These are phyloP conservation scores for Leptomonas seymouri DNA, from an alignment of 208 protist species.

Conservation along the genomic window DNA sequence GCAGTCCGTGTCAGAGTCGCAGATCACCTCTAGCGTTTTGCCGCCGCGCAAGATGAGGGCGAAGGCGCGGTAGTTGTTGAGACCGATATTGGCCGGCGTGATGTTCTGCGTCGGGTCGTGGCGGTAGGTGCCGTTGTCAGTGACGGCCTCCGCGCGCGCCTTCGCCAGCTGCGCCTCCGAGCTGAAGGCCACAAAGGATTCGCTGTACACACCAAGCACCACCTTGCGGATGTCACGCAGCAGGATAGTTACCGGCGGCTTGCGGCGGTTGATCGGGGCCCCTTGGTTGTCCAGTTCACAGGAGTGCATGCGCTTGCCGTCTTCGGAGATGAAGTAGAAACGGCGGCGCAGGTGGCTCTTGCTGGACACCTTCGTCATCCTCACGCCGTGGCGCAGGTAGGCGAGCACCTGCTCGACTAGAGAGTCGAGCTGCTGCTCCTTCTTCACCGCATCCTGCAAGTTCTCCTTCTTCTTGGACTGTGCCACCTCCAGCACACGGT, in stretches of 20 bases:
- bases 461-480: slow-evolving; percentile 87
- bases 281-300: slow-evolving; percentile 88
- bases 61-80: slow-evolving; percentile 90
- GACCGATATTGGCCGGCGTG: slow-evolving; percentile 75
- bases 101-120: slow-evolving; percentile 78
- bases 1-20: slow-evolving; percentile 89
- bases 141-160: slow-evolving; percentile 66
- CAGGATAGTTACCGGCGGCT: slow-evolving; percentile 85
- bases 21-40: slow-evolving; percentile 90
- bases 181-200: slow-evolving; percentile 78
- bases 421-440: slow-evolving; percentile 81
- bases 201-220: slow-evolving; percentile 84
- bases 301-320: slow-evolving; percentile 86
- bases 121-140: slow-evolving; percentile 81
- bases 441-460: slow-evolving; percentile 78
- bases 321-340: slow-evolving; percentile 91
- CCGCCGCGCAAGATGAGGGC: slow-evolving; percentile 77
- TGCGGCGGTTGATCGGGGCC: slow-evolving; percentile 75
- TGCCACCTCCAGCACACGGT: slow-evolving; percentile 74
- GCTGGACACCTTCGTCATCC: slow-evolving; percentile 91
- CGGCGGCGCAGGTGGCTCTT: slow-evolving; percentile 71
- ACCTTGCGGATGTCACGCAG: slow-evolving; percentile 88
- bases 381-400: slow-evolving; percentile 85
- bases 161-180: slow-evolving; percentile 72
- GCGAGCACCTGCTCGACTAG: slow-evolving; percentile 86